phyloP scores from a whole-genome alignment of 805 yeast genomes.

The Dipodascopsis uninucleata region DNA sequence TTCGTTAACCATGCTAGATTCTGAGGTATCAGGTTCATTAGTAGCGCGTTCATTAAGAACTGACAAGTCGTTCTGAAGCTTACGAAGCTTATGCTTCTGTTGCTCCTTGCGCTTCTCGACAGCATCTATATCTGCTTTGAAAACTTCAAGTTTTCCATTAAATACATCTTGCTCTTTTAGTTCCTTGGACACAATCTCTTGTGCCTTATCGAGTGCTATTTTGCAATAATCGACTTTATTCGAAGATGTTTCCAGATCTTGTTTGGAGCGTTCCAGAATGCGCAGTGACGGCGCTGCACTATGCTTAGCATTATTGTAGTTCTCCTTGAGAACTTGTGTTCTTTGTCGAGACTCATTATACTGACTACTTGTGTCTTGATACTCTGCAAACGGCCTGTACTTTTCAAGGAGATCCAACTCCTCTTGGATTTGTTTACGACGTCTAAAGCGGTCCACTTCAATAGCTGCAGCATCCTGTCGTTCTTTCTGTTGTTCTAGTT shows the following conservation, averaged over 20 bases:
- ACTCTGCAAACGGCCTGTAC: constrained; percentile 12
- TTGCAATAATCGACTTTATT: constrained; percentile 35
- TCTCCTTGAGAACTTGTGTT: constrained; percentile 14
- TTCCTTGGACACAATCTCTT: background rate
- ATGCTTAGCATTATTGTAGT: constrained; percentile 5
- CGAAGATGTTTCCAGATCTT: constrained; percentile 37
- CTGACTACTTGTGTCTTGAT: constrained; percentile 2
- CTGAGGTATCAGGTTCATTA: too few species aligned
- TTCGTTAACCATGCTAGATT: too few species aligned
- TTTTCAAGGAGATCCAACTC: constrained; percentile 18
- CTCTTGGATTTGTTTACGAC: constrained; percentile 23
- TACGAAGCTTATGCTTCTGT: too few species aligned
- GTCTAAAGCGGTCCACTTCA: constrained; percentile 46
- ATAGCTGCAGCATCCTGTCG: constrained; percentile 43
- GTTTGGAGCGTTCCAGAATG: constrained; percentile 37
- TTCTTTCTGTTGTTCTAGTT: constrained; percentile 37
- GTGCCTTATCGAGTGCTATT: constrained; percentile 36
- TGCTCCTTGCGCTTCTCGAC: too few species aligned
- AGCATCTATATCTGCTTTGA: too few species aligned
- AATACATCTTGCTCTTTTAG: constrained; percentile 6
- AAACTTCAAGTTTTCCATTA: too few species aligned
- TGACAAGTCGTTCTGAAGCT: too few species aligned
- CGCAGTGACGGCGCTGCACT: constrained; percentile 33
- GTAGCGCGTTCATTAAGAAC: too few species aligned
- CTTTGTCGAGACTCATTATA: constrained; percentile 35